phyloP scores from a whole-genome alignment of 83 land plant genomes.

The Thuja plicata region DNA sequence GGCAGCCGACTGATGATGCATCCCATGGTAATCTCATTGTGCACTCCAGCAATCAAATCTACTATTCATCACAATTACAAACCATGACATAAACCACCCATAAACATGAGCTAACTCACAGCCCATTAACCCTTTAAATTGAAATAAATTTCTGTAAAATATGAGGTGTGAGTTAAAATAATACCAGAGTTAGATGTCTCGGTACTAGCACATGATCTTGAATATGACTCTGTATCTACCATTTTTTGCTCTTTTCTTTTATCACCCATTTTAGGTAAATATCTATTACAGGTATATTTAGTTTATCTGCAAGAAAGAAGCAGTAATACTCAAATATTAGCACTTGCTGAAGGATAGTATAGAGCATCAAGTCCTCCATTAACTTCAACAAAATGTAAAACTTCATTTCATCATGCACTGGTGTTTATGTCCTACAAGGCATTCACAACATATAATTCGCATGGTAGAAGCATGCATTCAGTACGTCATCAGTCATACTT shows the following conservation, averaged over 20 bases:
- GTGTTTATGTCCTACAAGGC: not conserved
- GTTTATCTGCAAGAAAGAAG: not conserved
- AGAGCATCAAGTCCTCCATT: not conserved
- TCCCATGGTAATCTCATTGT: not conserved
- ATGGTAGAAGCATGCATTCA: not conserved
- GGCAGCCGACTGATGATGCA: constrained; percentile 1
- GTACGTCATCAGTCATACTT: not conserved
- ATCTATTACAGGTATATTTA: not conserved
- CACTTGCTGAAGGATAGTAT: not conserved
- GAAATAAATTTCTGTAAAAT: not conserved
- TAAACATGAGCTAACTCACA: not conserved
- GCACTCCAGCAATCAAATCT: constrained; percentile 1
- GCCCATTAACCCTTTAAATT: too few relatives aligned
- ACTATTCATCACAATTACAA: not conserved
- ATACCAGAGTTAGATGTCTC: not conserved
- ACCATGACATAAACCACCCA: not conserved
- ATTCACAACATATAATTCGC: not conserved
- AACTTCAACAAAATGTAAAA: too few relatives aligned
- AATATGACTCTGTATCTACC: not conserved
- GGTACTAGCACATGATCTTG: not conserved
- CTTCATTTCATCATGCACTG: not conserved
- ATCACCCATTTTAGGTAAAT: not conserved
- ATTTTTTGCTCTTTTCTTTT: not conserved
- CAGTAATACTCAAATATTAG: not conserved
- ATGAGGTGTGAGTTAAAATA: not conserved